Conservation (phyloP, 805 yeast species). For the Cyberlindnera suaveolens region DNA sequence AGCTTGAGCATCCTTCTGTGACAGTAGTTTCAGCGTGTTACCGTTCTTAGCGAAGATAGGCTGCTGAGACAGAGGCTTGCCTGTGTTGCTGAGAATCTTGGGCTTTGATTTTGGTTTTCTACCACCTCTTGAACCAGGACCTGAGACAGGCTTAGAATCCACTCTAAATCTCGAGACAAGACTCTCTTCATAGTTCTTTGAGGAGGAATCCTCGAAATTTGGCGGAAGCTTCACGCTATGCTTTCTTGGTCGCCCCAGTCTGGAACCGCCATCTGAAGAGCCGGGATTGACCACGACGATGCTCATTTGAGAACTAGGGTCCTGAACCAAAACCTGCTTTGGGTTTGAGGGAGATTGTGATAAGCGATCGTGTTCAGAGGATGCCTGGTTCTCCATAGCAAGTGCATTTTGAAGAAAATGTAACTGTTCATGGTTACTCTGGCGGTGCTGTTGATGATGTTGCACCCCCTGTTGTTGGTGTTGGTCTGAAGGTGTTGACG, state of each 20-base stretch:
- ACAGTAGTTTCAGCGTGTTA: not conserved
- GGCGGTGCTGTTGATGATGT: not conserved
- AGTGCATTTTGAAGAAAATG: constrained; percentile 12
- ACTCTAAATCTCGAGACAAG: constrained; percentile 21
- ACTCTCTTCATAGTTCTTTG: constrained; percentile 18
- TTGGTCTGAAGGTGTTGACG: not conserved
- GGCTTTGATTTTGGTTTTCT: constrained; percentile 4
- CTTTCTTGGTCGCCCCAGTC: constrained; percentile 24
- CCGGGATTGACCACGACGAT: constrained; percentile 25
- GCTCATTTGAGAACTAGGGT: constrained; percentile 17
- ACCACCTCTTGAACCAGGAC: constrained; percentile 26
- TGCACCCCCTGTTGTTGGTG: not conserved
- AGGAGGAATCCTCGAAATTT: constrained; percentile 5
- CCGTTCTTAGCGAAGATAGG: constrained; percentile 6
- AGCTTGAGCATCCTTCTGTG: too few relatives aligned
- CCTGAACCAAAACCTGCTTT: constrained; percentile 20
- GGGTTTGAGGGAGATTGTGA: constrained; percentile 9
- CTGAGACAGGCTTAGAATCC: constrained; percentile 20
- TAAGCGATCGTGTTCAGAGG: not conserved
- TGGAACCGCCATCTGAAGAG: constrained; percentile 17
- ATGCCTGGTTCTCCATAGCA: not conserved
- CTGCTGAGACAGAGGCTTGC: not conserved
- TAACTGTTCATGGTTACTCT: constrained; percentile 5
- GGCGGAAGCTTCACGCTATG: not conserved
- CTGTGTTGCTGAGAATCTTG: not conserved